Conservation (phyloP, 2,329 filamentous ascomycete genomes). For the Cladosporium sp. region DNA sequence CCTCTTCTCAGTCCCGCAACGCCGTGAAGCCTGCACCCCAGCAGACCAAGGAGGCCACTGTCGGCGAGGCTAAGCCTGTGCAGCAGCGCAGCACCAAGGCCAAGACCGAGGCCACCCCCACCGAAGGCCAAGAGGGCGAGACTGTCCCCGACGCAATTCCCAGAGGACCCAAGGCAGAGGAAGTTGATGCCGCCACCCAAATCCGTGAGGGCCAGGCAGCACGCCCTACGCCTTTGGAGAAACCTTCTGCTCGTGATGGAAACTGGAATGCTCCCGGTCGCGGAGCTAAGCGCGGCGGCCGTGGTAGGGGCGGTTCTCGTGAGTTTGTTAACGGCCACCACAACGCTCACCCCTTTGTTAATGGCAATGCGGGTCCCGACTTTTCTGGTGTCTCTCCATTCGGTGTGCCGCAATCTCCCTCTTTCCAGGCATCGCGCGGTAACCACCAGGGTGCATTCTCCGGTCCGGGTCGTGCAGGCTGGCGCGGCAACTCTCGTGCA, state of each 20-base stretch:
- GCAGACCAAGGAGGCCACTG: background rate
- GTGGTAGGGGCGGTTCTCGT: constrained; percentile 30
- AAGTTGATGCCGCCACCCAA: background rate
- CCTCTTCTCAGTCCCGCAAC: constrained; percentile 6
- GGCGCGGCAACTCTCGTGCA: constrained; percentile 52
- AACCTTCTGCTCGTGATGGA: constrained; percentile 14
- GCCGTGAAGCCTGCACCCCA: background rate
- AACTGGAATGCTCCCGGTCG: constrained; percentile 23
- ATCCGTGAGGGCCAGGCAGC: constrained; percentile 16
- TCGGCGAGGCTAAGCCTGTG: background rate
- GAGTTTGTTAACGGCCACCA: constrained; percentile 30
- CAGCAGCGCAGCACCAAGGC: constrained; percentile 5
- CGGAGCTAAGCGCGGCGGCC: constrained; percentile 29
- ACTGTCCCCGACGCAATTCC: constrained; percentile 4
- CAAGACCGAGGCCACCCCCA: background rate
- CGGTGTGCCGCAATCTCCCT: constrained; percentile 26
- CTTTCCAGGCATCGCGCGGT: constrained; percentile 27
- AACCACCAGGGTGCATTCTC: constrained; percentile 22
- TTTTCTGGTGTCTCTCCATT: constrained; percentile 20
- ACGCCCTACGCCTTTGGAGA: constrained; percentile 16
- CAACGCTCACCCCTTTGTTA: constrained; percentile 17
- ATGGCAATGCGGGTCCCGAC: constrained; percentile 21
- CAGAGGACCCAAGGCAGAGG: constrained; percentile 4
- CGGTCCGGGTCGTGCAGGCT: constrained; percentile 39
- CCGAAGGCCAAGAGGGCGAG: background rate